Conservation (phyloP, 352 stramenopile species). For the Globisporangium lucens region DNA sequence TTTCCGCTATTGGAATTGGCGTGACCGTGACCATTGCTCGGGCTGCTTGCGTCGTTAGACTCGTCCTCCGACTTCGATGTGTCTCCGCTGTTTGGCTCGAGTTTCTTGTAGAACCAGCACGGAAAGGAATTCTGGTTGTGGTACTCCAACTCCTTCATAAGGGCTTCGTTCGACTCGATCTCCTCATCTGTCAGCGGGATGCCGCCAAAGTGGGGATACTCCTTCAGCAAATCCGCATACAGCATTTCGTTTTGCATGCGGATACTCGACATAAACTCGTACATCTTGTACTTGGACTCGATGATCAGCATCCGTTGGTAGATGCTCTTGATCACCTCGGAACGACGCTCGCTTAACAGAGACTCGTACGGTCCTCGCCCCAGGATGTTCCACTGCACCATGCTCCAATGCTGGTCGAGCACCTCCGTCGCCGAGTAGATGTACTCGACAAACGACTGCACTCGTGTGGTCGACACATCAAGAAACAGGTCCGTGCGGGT, state of each 20-base stretch:
- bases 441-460: constrained; percentile 74
- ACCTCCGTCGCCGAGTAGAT: constrained; percentile 83
- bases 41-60: background rate
- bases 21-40: background rate
- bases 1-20: constrained; percentile 24
- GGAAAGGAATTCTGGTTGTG: constrained; percentile 63
- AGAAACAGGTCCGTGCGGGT: constrained; percentile 72
- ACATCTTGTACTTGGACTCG: constrained; percentile 73
- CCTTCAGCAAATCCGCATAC: constrained; percentile 57
- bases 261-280: constrained; percentile 83
- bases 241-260: constrained; percentile 85
- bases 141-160: constrained; percentile 41
- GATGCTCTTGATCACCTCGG: constrained; percentile 70
- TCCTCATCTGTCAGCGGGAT: constrained; percentile 42
- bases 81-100: constrained; percentile 19
- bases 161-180: constrained; percentile 34
- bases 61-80: background rate
- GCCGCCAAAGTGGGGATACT: constrained; percentile 46
- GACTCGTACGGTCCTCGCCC: constrained; percentile 76
- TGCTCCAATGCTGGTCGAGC: constrained; percentile 79
- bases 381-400: constrained; percentile 87
- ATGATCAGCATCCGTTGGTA: constrained; percentile 69
- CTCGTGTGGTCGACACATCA: constrained; percentile 63
- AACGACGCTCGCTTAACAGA: constrained; percentile 47
- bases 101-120: constrained; percentile 83